Percentiles rank a stretch among this genome's conserved stretches.
Evolutionary conservation across 805 yeast genomes (phyloP).

Genomic region (Starmerella ratchasimensis): DNA sequence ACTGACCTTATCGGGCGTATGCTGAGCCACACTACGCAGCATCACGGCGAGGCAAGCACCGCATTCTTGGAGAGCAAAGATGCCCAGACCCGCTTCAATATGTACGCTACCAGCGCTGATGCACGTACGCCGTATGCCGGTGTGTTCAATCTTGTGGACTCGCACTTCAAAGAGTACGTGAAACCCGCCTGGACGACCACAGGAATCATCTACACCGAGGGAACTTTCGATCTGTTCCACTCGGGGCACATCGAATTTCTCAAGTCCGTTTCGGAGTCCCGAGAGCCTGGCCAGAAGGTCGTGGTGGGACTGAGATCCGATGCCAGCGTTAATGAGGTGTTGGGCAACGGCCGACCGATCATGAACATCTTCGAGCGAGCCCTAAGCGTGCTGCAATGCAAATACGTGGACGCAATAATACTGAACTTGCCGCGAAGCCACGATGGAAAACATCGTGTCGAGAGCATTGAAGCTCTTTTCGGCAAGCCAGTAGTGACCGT

Average conservation of each 20-base stretch:
- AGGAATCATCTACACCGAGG: conserved; percentile 42
- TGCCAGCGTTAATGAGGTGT: conserved; percentile 37
- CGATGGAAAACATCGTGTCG: conserved; percentile 33
- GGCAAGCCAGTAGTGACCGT: background rate
- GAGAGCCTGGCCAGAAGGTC: conserved; percentile 31
- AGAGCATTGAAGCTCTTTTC: conserved; percentile 23
- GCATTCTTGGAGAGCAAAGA: conserved; percentile 11
- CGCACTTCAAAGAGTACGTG: conserved; percentile 7
- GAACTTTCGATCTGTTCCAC: conserved; percentile 83
- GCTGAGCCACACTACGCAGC: conserved; percentile 46
- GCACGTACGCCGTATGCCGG: conserved; percentile 19
- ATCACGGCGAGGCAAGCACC: conserved; percentile 31
- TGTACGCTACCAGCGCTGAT: conserved; percentile 17
- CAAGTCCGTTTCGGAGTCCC: conserved; percentile 33
- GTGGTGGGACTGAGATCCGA: conserved; percentile 61
- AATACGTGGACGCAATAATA: conserved; percentile 65
- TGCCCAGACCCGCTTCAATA: conserved; percentile 12
- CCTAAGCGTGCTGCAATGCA: conserved; percentile 77
- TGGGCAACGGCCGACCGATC: conserved; percentile 59
- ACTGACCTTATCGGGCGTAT: conserved; percentile 89
- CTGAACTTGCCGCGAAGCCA: conserved; percentile 48
- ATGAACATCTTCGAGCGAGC: conserved; percentile 82
- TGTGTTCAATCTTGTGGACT: conserved; percentile 11
- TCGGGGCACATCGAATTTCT: conserved; percentile 82
- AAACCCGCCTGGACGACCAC: conserved; percentile 12